phyloP scores from a whole-genome alignment of 352 stramenopile genomes.

The Globisporangium abappressorium region DNA sequence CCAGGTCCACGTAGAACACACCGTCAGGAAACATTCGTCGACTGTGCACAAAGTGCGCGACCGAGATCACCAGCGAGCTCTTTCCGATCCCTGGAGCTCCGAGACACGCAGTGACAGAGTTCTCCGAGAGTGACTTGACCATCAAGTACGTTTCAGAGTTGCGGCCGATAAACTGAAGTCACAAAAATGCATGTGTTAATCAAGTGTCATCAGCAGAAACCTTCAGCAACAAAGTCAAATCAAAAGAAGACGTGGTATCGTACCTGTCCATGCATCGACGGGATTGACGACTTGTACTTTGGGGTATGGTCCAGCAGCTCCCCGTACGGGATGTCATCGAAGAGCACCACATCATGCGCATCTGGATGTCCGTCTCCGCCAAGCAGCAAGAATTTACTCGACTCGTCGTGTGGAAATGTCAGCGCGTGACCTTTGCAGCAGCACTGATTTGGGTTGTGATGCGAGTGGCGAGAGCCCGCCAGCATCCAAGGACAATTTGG shows the following conservation, averaged over 20 bases:
- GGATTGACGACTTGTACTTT: constrained; percentile 68
- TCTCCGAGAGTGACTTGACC: constrained; percentile 71
- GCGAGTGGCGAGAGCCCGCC: constrained; percentile 56
- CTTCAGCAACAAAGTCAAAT: neutral
- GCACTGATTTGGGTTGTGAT: constrained; percentile 63
- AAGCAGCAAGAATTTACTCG: constrained; percentile 76
- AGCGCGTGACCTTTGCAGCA: constrained; percentile 71
- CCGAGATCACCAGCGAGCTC: constrained; percentile 77
- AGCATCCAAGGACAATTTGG: constrained; percentile 69
- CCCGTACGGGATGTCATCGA: constrained; percentile 60
- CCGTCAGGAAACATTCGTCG: constrained; percentile 75
- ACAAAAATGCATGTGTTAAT: neutral
- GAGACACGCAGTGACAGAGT: constrained; percentile 69
- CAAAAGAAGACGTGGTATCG: neutral
- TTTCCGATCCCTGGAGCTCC: constrained; percentile 79
- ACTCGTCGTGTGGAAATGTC: constrained; percentile 77
- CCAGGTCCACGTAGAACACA: constrained; percentile 82
- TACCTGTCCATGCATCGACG: constrained; percentile 76
- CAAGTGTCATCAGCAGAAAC: neutral
- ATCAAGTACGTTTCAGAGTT: constrained; percentile 80
- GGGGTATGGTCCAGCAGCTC: constrained; percentile 62
- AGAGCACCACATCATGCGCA: constrained; percentile 68
- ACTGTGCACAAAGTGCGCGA: constrained; percentile 77
- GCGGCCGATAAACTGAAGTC: constrained; percentile 63
- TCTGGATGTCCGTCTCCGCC: constrained; percentile 29